Evolutionary conservation across 2,329 filamentous ascomycete genomes (phyloP).

Genomic region (Aureobasidium uvarum): DNA sequence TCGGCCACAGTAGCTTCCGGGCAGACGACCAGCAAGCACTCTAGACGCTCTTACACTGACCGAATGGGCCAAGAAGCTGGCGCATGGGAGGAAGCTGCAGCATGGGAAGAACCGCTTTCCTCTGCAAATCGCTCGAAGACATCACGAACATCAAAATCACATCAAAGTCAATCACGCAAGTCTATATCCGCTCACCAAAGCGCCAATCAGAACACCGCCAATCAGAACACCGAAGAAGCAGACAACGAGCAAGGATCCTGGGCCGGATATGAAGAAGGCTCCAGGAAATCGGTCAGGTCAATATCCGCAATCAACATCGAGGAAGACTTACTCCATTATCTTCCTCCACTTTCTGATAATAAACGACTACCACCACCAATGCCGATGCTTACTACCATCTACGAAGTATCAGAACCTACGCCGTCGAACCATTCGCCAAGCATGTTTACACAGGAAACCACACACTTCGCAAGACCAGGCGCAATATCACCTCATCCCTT

Average conservation of each 20-base stretch:
- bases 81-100: not conserved
- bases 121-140: not conserved
- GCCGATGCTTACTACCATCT: slow-evolving; percentile 4
- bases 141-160: not conserved
- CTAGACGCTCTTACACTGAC: not conserved
- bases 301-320: not conserved
- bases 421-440: not conserved
- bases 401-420: slow-evolving; percentile 1
- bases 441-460: not conserved
- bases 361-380: not conserved
- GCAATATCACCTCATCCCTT: slow-evolving; percentile 20
- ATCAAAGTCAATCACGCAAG: not conserved
- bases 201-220: no score
- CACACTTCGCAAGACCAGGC: slow-evolving; percentile 19
- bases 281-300: not conserved
- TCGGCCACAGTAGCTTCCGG: not conserved
- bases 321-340: slow-evolving; percentile 8
- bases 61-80: not conserved
- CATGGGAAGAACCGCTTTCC: not conserved
- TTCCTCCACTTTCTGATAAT: not conserved
- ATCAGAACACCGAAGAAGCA: not conserved
- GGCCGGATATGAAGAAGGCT: no score
- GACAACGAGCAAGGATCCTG: not conserved
- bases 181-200: not conserved
- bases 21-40: no score